Conservation (phyloP, 2,329 filamentous ascomycete genomes). For the Blastomyces parvus region DNA sequence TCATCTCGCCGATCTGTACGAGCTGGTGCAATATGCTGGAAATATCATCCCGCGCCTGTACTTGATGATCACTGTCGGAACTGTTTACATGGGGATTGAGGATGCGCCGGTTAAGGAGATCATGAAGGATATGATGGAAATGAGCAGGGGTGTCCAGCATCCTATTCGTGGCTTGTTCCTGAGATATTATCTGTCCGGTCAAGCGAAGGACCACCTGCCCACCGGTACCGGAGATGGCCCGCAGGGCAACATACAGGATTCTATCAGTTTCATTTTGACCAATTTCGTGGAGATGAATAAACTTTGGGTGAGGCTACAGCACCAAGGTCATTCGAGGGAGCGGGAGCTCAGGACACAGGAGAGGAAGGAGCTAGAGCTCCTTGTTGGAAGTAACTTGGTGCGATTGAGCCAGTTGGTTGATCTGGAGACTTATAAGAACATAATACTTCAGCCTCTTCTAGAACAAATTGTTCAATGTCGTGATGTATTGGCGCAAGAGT, state of each 20-base stretch:
- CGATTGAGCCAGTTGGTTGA: constrained; percentile 92
- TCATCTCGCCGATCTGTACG: constrained; percentile 94
- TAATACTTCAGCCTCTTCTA: constrained; percentile 76
- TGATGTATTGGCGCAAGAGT: constrained; percentile 94
- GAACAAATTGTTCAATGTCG: constrained; percentile 98
- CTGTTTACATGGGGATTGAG: constrained; percentile 96
- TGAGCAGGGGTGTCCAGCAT: constrained; percentile 96
- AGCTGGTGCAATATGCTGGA: constrained; percentile 94
- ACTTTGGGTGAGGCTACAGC: constrained; percentile 93
- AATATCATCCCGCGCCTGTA: constrained; percentile 96
- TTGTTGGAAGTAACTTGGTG: constrained; percentile 94
- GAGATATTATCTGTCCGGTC: constrained; percentile 90
- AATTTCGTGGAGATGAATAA: constrained; percentile 99
- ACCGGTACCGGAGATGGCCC: constrained; percentile 76
- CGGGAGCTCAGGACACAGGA: constrained; percentile 89
- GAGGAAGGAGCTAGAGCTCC: constrained; percentile 84
- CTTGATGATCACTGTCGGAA: constrained; percentile 98
- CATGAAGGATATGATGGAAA: constrained; percentile 99
- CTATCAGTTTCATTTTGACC: constrained; percentile 93
- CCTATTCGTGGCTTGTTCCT: constrained; percentile 91
- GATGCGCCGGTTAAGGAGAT: constrained; percentile 98
- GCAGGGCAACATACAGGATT: constrained; percentile 92
- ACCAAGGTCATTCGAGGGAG: constrained; percentile 93
- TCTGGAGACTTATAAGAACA: constrained; percentile 83
- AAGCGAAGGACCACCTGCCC: constrained; percentile 82